Conservation (phyloP, 75 land plant species). For the Picea glauca region DNA sequence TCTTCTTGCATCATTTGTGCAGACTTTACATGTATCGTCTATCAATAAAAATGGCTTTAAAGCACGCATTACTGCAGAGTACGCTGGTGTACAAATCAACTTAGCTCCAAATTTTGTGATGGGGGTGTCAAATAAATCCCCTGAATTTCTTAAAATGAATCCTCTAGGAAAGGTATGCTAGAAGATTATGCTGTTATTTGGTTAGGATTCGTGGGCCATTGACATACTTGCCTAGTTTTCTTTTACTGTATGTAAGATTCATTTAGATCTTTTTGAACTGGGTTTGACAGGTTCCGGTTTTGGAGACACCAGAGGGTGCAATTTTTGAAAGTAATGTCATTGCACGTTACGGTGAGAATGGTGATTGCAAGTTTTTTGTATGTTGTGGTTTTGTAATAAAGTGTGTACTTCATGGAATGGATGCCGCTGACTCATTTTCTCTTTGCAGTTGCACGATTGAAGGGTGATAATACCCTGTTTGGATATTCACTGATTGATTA, state of each 20-base stretch:
- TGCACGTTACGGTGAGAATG: constrained; percentile 22
- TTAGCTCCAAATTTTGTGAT: constrained; percentile 61
- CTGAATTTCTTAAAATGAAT: constrained; percentile 83
- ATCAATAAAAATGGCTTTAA: constrained; percentile 78
- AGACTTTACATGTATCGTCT: constrained; percentile 60
- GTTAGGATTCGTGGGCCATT: background rate
- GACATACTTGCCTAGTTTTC: background rate
- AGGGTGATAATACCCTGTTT: constrained; percentile 46
- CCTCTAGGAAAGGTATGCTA: constrained; percentile 87
- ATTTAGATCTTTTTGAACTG: background rate
- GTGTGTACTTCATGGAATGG: too few species aligned
- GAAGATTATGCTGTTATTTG: background rate
- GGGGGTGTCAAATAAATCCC: constrained; percentile 86
- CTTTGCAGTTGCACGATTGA: constrained; percentile 41
- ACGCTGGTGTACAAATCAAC: constrained; percentile 65
- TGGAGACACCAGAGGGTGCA: constrained; percentile 92
- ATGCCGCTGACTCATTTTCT: too few species aligned
- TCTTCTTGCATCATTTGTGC: background rate
- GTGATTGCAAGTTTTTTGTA: too few species aligned
- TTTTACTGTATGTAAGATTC: background rate
- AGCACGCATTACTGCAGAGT: constrained; percentile 83
- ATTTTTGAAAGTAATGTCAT: constrained; percentile 94
- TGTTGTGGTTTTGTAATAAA: too few species aligned
- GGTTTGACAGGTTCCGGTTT: constrained; percentile 66
- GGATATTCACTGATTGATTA: constrained; percentile 71